These are phyloP conservation scores for Neoscytalidium dimidiatum DNA, from an alignment of 2,329 filamentous ascomycete genomes.

Conservation along the genomic window DNA sequence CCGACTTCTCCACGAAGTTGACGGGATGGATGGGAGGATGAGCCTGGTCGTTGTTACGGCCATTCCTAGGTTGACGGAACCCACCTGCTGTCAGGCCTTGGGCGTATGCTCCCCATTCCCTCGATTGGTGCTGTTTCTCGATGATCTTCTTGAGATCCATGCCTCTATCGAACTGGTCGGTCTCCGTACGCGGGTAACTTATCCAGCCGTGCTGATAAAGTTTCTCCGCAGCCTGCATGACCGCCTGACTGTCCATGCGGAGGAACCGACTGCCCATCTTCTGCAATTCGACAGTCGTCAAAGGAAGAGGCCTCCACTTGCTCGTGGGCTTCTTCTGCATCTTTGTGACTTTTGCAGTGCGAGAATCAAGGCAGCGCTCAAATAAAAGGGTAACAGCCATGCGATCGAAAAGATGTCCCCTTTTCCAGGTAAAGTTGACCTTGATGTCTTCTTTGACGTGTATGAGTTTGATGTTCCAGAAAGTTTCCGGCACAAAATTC, in stretches of 20 bases:
- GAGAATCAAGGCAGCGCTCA: conserved; percentile 78
- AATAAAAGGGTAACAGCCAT: conserved; percentile 79
- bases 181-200: conserved; percentile 96
- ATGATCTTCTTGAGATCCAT: conserved; percentile 82
- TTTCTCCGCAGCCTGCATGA: conserved; percentile 82
- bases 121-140: conserved; percentile 78
- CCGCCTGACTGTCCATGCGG: conserved; percentile 84
- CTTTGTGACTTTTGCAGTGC: conserved; percentile 76
- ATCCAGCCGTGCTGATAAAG: conserved; percentile 96
- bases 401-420: conserved; percentile 84
- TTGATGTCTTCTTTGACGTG: conserved; percentile 76
- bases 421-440: conserved; percentile 81
- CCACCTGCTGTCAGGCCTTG: conserved; percentile 71
- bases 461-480: conserved; percentile 88
- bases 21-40: conserved; percentile 97
- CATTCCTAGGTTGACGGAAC: conserved; percentile 79
- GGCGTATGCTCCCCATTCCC: conserved; percentile 78
- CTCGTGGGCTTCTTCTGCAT: conserved; percentile 89
- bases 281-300: conserved; percentile 95
- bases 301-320: conserved; percentile 89
- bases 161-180: conserved; percentile 87
- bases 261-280: conserved; percentile 91
- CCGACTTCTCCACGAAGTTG: conserved; percentile 69
- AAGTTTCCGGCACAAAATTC: conserved; percentile 88
- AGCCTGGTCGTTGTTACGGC: conserved; percentile 90